Percentiles rank a stretch among this genome's conserved stretches.
Evolutionary conservation across 148 eudicot genomes (phyloP).

Genomic region (Suaeda aralocaspica): DNA sequence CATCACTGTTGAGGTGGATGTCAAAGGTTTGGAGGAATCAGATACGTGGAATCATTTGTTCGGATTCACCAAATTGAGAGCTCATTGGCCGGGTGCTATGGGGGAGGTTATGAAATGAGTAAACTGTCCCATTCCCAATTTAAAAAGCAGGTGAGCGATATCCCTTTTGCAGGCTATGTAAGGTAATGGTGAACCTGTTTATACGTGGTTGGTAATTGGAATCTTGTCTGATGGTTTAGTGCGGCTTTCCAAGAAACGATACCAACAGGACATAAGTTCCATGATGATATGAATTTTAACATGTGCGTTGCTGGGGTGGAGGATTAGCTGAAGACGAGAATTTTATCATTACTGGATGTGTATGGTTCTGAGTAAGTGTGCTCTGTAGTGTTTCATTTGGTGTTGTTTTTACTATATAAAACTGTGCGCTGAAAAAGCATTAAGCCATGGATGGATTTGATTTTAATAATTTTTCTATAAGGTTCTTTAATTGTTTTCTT

Average conservation of each 20-base stretch:
- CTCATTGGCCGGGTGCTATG: slow-evolving; percentile 65
- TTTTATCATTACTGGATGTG: slow-evolving; percentile 87
- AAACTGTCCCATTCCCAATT: slow-evolving; percentile 7
- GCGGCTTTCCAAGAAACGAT: slow-evolving; percentile 83
- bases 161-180: slow-evolving; percentile 60
- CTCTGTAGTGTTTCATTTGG: background rate
- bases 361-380: slow-evolving; percentile 71
- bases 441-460: background rate
- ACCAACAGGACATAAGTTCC: slow-evolving; percentile 87
- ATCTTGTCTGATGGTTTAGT: slow-evolving; percentile 93
- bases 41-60: slow-evolving; percentile 71
- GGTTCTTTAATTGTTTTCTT: background rate
- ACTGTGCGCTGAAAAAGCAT: background rate
- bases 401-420: background rate
- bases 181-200: slow-evolving; percentile 89
- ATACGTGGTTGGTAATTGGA: slow-evolving; percentile 99
- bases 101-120: slow-evolving; percentile 68
- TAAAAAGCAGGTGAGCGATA: background rate
- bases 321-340: slow-evolving; percentile 97
- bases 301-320: slow-evolving; percentile 99
- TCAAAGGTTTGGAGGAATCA: slow-evolving; percentile 80
- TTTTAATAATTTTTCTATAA: background rate
- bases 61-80: slow-evolving; percentile 93
- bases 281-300: slow-evolving; percentile 97
- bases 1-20: slow-evolving; percentile 64